Base-by-base conservation (phyloP, 2,329 filamentous ascomycete species). In the Macrophomina phaseolina region DNA sequence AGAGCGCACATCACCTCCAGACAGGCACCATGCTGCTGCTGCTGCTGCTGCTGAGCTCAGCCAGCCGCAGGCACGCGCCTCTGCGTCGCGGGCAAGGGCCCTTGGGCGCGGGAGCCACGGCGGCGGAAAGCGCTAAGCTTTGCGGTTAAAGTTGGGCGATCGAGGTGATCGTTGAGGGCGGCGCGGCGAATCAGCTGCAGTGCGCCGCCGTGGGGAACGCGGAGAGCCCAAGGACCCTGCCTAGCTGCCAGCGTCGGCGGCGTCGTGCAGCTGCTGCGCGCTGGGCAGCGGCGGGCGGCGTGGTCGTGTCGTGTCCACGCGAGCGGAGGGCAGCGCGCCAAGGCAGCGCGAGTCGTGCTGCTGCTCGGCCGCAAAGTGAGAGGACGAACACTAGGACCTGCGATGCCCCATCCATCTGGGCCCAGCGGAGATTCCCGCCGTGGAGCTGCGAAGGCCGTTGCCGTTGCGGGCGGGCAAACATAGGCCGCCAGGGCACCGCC, bases 51-150 rank as follows among this genome's bases (percentile, higher is more conserved):
- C 23, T 23, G 23, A 12, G 58, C 58, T 49, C 58, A 49, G 58
- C 58, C 58, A 49, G 58, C 42, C 58, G 58, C 58, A 40, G 58
- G 58, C 58, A 49, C 58, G 45, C 30, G 58, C 56, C 28, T 40
- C 16, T 18, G 5, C 52, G 16, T 38, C 52, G 32, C 53, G 28
- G 11, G 11, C 32, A 5, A 30, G 58, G 58, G 45, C 58, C 32
- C 11, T 45, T n/a, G 58, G 45, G 45, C 58, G 58, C 58, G 58
- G 55, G 58, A 62, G 23, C 58, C 58, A 36, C 58, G 32, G 58
- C 32, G 32, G 18, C 58, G 58, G 58, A 62, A 62, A 49, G 45
- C 46, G 58, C 58, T 62, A 62, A 62, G 58, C 58, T 62, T 62
- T 62, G 58, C 58, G 32, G 45, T 49, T 49, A 49, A 62, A 45